Evolutionary conservation across 139 green algal genomes (phyloP), one percentile per base, ranked within the genome.

Genomic region (Asterochloris sp.): DNA sequence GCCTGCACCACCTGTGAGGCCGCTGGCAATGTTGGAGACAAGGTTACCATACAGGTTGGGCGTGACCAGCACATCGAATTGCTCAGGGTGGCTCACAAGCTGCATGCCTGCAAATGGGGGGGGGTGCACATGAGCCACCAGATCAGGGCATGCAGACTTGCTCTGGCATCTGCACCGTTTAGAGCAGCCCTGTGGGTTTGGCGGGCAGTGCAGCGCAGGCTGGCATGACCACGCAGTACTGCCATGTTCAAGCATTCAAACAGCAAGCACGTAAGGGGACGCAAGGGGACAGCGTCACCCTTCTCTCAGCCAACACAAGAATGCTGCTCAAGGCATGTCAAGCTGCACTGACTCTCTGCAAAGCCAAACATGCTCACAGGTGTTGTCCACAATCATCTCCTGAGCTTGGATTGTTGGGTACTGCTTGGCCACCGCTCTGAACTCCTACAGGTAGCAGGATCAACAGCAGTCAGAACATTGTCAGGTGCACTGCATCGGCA

Each of bases 381-480:
- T 94, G 88, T 98, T 98, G 92, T 99, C 96, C 27, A 98, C 95
- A 87, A 99, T 99, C 83, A 98, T 88, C 88, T 98, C 95, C 21
- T 98, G 91, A 78, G 98, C 98, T 84, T 95, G 74, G 78, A 99
- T 98, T 64, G 95, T 83, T 0, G 95, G 94, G 87, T 96, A 98
- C 69, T 88, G 83, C 84, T 95, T 89, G 12, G 89, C 78, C 62
- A 93, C 87, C 78, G 86, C 64, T 24, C 68, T 79, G 73, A 84
- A 87, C 29, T 87, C 84, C 84, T 87, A 54, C 6, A 54, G 38
- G 84, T 60, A 80, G 8, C 60, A 78, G 69, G 69, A 76, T 69
- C 14, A n/a, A n/a, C n/a, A 71, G 14, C 74, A 78, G 62, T 10
- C 11, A 9, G 64, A 64, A 64, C 28, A 29, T 26, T 24, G 21